Base-by-base conservation (phyloP, 2,329 filamentous ascomycete genomes). In the Paecilomyces sp. region DNA sequence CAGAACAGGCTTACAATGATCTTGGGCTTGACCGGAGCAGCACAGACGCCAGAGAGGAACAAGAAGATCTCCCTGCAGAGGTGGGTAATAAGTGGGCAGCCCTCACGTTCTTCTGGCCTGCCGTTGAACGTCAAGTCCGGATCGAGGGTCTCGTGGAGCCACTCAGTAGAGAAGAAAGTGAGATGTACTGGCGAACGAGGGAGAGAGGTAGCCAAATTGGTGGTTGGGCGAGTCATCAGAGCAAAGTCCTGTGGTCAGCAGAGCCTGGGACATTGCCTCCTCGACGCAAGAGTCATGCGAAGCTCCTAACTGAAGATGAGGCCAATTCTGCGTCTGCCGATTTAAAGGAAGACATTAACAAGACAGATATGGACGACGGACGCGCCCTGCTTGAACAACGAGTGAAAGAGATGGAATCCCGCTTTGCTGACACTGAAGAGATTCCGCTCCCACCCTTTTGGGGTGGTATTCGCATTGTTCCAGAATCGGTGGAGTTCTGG, bases 381-480 rank as follows among this genome's bases (percentile, higher is more conserved):
- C 81, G 93, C 55, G 83, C 82, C 62, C 81, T 90, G 77, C 77
- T 99, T 61, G 91, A 96, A 70, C 77, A 80, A 36, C 87, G 88
- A 81, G 92, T 97, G 0, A 80, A 80, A 64, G 91, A 96, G 68
- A 83, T 87, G 36, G 90, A 96, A 79, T 78, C 83, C 73, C 82
- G 79, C 66, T 99, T 96, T 72, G 83, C 87, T 51, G 90, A 86
- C 1, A 70, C 83, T 64, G 89, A 96, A 30, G 77, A 89, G 59
- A 96, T 99, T 65, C 92, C 92, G 1, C 87, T 97, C 56, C 94
- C 94, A 3, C 88, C 90, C 9, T 97, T 96, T 73, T 99, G 94
- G 94, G 94, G 94, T 31, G 94, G 94, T 0, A 72, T 97, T 73
- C 86, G 93, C 67, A 84, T 99, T 61, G 82, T 92, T 64, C 93